A percentile compares a stretch with the other conserved stretches of the same genome.
Evolutionary conservation across 2,329 filamentous ascomycete species (phyloP).

Genomic region (Aspergillus versicolor): DNA sequence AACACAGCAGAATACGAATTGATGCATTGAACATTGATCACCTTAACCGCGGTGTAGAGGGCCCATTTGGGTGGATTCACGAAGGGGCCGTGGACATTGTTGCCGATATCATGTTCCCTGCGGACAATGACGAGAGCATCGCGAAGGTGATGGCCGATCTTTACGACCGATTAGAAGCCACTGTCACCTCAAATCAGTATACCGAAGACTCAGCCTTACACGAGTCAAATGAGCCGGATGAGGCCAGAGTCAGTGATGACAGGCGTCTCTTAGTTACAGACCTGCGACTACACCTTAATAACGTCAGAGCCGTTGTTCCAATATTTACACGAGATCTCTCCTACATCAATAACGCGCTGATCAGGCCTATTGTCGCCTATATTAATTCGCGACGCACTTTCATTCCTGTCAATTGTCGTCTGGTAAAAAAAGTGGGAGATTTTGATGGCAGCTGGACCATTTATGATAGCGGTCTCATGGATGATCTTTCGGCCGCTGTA

Average conservation of each 20-base stretch:
- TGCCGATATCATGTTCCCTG: slow-evolving; percentile 90
- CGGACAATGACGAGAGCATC: slow-evolving; percentile 82
- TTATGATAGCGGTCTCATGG: slow-evolving; percentile 90
- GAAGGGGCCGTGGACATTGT: slow-evolving; percentile 97
- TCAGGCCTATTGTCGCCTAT: slow-evolving; percentile 94
- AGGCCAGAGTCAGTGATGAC: slow-evolving; percentile 43
- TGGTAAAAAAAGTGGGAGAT: slow-evolving; percentile 83
- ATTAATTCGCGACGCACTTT: slow-evolving; percentile 95
- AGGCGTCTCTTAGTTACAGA: slow-evolving; percentile 89
- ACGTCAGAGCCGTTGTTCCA: slow-evolving; percentile 88
- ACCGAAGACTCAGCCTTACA: slow-evolving; percentile 17
- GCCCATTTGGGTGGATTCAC: slow-evolving; percentile 96
- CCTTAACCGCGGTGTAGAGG: slow-evolving; percentile 86
- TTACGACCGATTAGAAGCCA: slow-evolving; percentile 92
- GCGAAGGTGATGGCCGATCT: slow-evolving; percentile 96
- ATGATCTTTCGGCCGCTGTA: slow-evolving; percentile 83
- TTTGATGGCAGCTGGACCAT: slow-evolving; percentile 96
- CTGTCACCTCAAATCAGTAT: slow-evolving; percentile 76
- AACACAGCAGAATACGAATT: slow-evolving; percentile 87
- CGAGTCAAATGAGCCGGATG: slow-evolving; percentile 23
- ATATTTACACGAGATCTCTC: slow-evolving; percentile 89
- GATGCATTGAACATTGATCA: slow-evolving; percentile 95
- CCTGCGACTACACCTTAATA: slow-evolving; percentile 89
- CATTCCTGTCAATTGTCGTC: slow-evolving; percentile 90
- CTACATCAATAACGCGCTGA: slow-evolving; percentile 93